phyloP scores from a whole-genome alignment of 306 rosid genomes.

The Sophora flavescens region DNA sequence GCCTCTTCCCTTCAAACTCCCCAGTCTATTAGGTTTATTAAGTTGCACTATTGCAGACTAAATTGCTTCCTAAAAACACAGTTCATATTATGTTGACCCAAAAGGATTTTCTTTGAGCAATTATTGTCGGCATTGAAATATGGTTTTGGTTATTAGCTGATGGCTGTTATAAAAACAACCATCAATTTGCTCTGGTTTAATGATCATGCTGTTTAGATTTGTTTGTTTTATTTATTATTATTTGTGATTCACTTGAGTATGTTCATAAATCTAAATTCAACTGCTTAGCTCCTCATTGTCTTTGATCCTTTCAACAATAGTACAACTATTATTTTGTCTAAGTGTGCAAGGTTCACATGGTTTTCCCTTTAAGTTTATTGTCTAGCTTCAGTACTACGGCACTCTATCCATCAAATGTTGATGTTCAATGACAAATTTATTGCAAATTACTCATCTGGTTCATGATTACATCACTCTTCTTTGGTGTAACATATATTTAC shows the following conservation, averaged over 20 bases:
- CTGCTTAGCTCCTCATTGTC: constrained; percentile 7
- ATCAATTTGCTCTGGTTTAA: background rate
- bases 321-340: constrained; percentile 23
- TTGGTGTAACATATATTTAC: constrained; percentile 3
- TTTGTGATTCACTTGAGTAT: constrained; percentile 24
- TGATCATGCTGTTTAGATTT: constrained; percentile 26
- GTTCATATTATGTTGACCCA: constrained; percentile 2
- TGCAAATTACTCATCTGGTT: constrained; percentile 27
- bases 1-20: background rate
- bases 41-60: constrained; percentile 35
- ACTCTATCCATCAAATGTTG: background rate
- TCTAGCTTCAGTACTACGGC: background rate
- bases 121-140: constrained; percentile 1
- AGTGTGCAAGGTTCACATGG: constrained; percentile 19
- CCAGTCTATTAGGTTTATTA: constrained; percentile 24
- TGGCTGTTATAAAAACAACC: constrained; percentile 6
- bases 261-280: constrained; percentile 25
- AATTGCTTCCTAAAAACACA: constrained; percentile 29
- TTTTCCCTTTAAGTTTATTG: constrained; percentile 9
- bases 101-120: constrained; percentile 15
- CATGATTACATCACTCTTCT: background rate
- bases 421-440: background rate
- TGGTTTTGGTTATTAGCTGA: constrained; percentile 25
- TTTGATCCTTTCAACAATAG: constrained; percentile 1
- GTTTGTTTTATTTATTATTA: background rate